Base-by-base conservation (phyloP, 495 filamentous ascomycete genomes). In the Penicillium dipodomyicola region DNA sequence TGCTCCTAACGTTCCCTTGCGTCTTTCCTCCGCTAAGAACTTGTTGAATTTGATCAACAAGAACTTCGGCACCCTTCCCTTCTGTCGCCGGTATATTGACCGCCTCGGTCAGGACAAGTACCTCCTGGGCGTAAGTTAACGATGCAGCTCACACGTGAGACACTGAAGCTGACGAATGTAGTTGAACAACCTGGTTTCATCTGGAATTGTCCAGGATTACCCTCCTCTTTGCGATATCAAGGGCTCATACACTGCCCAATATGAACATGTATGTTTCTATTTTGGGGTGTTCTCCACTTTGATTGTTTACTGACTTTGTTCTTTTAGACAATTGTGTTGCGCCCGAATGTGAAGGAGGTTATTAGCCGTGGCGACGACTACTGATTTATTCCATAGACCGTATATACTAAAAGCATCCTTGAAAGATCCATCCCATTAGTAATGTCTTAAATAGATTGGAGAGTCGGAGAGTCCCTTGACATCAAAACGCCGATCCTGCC, bases 181-280 rank as follows among this genome's bases (percentile, higher is more conserved):
- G 88, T 75, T 96, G 76, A 96, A 96, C 73, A 94, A 91, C 68
- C 80, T 97, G 49, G 90, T 96, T 17, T 77, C 82, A 9, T 83
- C 80, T 49, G 92, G 91, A 12, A 90, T 97, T 63, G 89, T 97
- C 22, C 89, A 96, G 71, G 84, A 87, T 40, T 96, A 97, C 67
- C 91, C 91, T 2, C 92, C 92, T 20, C 79, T 97, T 44, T 85
- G 86, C 57, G 92, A 97, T 78, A 85, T 91, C 75, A 96, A 96
- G 84, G 92, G 92, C 52, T 93, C 89, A 20, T 97, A 94, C 70
- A 96, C 92, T 19, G 92, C 92, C 59, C 92, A 97, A 73, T 96
- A 80, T 65, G 92, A 97, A 81, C 92, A 97, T 80, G 91, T 94
- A 77, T 75, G 22, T 71, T 33, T 40, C 57, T 29, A 27, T 35